Percentiles rank a stretch among this genome's conserved stretches.
phyloP scores from a whole-genome alignment of 2,329 filamentous ascomycete species.

The Keithomyces neogunnii region DNA sequence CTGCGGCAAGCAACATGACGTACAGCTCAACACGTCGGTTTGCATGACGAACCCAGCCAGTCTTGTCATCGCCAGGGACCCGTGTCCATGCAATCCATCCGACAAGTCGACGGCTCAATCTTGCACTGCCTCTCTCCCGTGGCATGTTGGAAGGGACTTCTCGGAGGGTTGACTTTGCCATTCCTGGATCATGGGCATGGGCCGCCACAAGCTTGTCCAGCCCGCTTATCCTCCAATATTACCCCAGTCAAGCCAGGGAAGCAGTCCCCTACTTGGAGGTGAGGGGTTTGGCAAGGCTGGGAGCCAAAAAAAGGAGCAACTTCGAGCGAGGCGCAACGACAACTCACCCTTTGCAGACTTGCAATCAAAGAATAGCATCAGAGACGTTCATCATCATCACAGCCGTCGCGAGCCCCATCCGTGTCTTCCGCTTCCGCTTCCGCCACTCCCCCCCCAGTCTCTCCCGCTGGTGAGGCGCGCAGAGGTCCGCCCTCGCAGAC shows the following conservation, averaged over 20 bases:
- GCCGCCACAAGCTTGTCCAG: background rate
- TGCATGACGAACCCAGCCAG: background rate
- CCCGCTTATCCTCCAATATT: background rate
- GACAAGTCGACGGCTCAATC: background rate
- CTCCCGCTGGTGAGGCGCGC: background rate
- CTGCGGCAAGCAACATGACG: background rate
- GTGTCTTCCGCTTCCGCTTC: background rate
- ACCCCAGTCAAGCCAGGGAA: background rate
- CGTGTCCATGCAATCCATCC: background rate
- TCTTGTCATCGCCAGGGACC: background rate
- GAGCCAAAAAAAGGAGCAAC: conserved; percentile 6
- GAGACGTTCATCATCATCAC: conserved; percentile 1
- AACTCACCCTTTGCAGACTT: conserved; percentile 10
- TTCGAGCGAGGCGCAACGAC: conserved; percentile 3
- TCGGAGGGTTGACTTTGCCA: background rate
- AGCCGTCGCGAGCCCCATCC: background rate
- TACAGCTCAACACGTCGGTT: background rate
- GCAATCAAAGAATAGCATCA: conserved; percentile 6
- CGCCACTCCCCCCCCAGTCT: background rate
- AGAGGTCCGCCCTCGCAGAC: conserved; percentile 4
- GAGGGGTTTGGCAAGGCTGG: conserved; percentile 5
- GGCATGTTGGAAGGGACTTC: background rate
- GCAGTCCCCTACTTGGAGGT: conserved; percentile 2
- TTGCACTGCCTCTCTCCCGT: background rate
- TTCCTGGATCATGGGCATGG: background rate